phyloP scores from a whole-genome alignment of 768 basidiomycete genomes.

The Mycena kentingensis region DNA sequence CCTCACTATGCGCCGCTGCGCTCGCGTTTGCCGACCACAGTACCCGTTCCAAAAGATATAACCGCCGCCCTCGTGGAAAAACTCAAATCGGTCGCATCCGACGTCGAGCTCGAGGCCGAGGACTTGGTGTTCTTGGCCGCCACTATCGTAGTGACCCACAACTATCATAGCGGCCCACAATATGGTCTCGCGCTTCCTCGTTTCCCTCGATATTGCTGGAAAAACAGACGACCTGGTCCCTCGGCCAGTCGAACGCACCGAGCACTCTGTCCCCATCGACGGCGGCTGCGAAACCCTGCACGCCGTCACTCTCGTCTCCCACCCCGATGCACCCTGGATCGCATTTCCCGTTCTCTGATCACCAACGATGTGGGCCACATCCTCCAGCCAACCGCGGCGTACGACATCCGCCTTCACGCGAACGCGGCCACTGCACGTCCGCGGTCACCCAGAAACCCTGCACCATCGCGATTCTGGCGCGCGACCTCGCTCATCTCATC shows the following conservation, averaged over 20 bases:
- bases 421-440: slow-evolving; percentile 55
- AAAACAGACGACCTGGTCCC: slow-evolving; percentile 46
- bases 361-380: slow-evolving; percentile 54
- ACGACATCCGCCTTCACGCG: slow-evolving; percentile 54
- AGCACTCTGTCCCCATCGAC: slow-evolving; percentile 44
- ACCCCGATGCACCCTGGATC: slow-evolving; percentile 49
- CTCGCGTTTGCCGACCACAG: slow-evolving; percentile 62
- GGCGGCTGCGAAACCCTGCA: slow-evolving; percentile 42
- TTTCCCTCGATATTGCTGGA: slow-evolving; percentile 62
- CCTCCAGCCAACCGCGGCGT: slow-evolving; percentile 32
- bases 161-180: no score
- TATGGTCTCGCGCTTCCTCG: slow-evolving; percentile 69
- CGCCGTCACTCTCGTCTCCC: slow-evolving; percentile 41
- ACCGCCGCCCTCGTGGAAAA: slow-evolving; percentile 43
- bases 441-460: slow-evolving; percentile 32
- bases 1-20: slow-evolving; percentile 51
- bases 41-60: slow-evolving; percentile 46
- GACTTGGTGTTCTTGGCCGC: slow-evolving; percentile 57
- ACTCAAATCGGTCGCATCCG: slow-evolving; percentile 31
- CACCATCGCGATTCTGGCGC: slow-evolving; percentile 48
- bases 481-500: slow-evolving; percentile 45
- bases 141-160: slow-evolving; percentile 55
- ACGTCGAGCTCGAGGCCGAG: slow-evolving; percentile 32
- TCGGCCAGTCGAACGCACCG: slow-evolving; percentile 50
- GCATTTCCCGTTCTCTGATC: slow-evolving; percentile 53